phyloP scores from a whole-genome alignment of 331 rosid species.

The Prunus yedoensis region DNA sequence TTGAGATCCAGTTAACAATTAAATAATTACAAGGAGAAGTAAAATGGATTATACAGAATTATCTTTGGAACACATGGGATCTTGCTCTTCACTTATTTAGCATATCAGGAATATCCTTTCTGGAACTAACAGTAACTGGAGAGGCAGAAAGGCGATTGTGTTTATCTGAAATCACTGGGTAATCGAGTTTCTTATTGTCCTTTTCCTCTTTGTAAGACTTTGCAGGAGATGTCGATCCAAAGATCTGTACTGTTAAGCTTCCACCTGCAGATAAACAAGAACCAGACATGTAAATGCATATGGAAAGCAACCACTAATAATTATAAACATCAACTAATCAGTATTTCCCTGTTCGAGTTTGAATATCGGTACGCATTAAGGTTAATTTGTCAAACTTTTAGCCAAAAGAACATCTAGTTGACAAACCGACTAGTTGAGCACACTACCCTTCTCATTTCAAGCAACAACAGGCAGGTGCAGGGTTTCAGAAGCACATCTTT shows the following conservation, averaged over 20 bases:
- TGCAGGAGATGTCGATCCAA: constrained; percentile 38
- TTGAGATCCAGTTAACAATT: neutral
- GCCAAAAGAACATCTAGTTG: neutral
- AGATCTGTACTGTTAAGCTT: constrained; percentile 66
- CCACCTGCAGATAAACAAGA: constrained; percentile 44
- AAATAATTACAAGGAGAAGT: constrained; percentile 5
- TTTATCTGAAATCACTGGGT: constrained; percentile 23
- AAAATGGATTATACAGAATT: neutral
- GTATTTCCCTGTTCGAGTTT: neutral
- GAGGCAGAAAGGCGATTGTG: constrained; percentile 38
- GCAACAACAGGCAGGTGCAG: neutral
- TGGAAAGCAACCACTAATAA: neutral
- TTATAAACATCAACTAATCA: neutral
- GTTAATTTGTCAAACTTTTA: neutral
- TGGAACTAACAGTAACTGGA: constrained; percentile 34
- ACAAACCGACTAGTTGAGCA: neutral
- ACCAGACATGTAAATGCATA: neutral
- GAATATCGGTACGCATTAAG: neutral
- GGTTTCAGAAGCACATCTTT: neutral
- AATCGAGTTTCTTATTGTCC: constrained; percentile 28
- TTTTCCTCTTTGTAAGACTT: constrained; percentile 30
- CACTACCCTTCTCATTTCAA: neutral
- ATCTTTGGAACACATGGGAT: neutral
- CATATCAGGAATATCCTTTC: constrained; percentile 39
- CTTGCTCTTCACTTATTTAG: constrained; percentile 22